phyloP scores from a whole-genome alignment of 371 early-diverging fungal species.

The Mucor mucedo region DNA sequence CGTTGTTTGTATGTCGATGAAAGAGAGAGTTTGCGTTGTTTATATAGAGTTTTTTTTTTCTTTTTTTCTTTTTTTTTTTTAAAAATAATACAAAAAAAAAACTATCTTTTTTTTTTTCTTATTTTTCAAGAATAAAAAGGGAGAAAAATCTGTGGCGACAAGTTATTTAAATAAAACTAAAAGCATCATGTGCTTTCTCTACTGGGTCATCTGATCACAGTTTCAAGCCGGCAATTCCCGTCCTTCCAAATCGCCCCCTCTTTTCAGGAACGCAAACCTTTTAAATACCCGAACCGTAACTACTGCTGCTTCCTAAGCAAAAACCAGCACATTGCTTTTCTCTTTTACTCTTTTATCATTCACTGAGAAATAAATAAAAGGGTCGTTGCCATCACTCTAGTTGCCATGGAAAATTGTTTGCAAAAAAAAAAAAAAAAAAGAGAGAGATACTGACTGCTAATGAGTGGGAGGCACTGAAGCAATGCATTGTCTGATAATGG shows the following conservation, averaged over 20 bases:
- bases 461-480: too few relatives aligned
- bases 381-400: too few relatives aligned
- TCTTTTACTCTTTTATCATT: not conserved
- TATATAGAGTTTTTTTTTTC: not conserved
- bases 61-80: not conserved
- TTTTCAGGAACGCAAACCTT: not conserved
- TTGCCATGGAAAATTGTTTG: too few relatives aligned
- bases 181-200: not conserved
- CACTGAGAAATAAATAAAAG: too few relatives aligned
- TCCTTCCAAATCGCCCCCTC: not conserved
- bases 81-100: too few relatives aligned
- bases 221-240: constrained; percentile 1
- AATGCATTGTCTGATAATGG: too few relatives aligned
- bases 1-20: not conserved
- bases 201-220: not conserved
- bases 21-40: too few relatives aligned
- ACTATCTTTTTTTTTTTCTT: not conserved
- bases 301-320: too few relatives aligned
- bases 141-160: too few relatives aligned
- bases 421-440: too few relatives aligned
- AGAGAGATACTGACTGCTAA: too few relatives aligned
- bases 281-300: too few relatives aligned
- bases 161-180: constrained; percentile 4
- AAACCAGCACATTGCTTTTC: not conserved
- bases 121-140: not conserved